Percentiles rank a stretch among this genome's conserved stretches.
These are phyloP conservation scores for Xylaria acuta DNA, from an alignment of 495 filamentous ascomycete species.

Conservation along the genomic window DNA sequence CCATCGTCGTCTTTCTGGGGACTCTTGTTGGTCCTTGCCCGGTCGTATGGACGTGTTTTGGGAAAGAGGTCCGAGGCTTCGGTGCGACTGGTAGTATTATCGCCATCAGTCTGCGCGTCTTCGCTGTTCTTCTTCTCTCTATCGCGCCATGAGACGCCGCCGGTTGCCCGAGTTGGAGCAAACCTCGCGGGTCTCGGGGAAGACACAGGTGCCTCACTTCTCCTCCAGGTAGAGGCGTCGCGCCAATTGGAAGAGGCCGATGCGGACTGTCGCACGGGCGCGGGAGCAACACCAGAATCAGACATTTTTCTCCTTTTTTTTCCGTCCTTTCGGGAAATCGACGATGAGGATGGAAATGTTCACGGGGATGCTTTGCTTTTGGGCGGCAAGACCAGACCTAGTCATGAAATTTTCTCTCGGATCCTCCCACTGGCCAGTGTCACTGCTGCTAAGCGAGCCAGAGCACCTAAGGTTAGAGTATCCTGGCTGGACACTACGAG, in stretches of 20 bases:
- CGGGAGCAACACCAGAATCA: slow-evolving; percentile 18
- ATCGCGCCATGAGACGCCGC: slow-evolving; percentile 24
- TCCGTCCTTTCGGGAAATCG: not conserved
- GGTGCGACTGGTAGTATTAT: not conserved
- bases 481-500: not conserved
- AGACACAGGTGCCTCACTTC: slow-evolving; percentile 8
- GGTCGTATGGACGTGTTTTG: slow-evolving; percentile 28
- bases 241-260: slow-evolving; percentile 20
- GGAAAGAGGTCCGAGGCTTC: slow-evolving; percentile 5
- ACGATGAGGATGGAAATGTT: not conserved
- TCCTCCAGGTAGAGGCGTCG: slow-evolving; percentile 27
- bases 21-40: slow-evolving; percentile 24
- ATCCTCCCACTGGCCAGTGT: not conserved
- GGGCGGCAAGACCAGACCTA: slow-evolving; percentile 12
- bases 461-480: slow-evolving; percentile 1
- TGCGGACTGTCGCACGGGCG: slow-evolving; percentile 2
- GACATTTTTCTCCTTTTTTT: not conserved
- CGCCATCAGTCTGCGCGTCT: slow-evolving; percentile 10
- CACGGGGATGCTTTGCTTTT: not conserved
- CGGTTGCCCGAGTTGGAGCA: slow-evolving; percentile 1
- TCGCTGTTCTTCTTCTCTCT: slow-evolving; percentile 4
- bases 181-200: slow-evolving; percentile 18
- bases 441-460: slow-evolving; percentile 21
- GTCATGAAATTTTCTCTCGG: slow-evolving; percentile 28
- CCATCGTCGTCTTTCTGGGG: slow-evolving; percentile 31